phyloP scores from a whole-genome alignment of 306 rosid genomes.

The Alnus glutinosa region DNA sequence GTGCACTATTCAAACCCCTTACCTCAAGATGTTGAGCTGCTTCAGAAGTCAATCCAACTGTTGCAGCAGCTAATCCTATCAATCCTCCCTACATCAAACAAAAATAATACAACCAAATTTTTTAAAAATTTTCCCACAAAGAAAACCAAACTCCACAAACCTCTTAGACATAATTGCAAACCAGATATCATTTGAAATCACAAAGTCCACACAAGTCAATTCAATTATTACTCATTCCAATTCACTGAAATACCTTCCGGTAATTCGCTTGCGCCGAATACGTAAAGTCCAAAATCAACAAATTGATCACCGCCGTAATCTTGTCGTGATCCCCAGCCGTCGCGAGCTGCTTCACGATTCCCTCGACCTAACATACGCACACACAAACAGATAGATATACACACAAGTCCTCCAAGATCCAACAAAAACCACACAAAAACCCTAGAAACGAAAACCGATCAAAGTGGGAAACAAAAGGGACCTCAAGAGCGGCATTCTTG shows the following conservation, averaged over 20 bases:
- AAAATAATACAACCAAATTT: conserved; percentile 24
- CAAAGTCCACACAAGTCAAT: conserved; percentile 1
- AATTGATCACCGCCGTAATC: conserved; percentile 76
- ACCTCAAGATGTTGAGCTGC: conserved; percentile 99
- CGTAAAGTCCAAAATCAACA: conserved; percentile 74
- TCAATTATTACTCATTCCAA: neutral
- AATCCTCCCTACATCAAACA: conserved; percentile 77
- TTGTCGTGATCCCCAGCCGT: conserved; percentile 76
- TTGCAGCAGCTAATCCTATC: conserved; percentile 98
- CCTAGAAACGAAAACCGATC: conserved; percentile 45
- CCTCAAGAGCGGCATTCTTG: conserved; percentile 98
- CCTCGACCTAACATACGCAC: conserved; percentile 69
- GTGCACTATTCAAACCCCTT: conserved; percentile 23
- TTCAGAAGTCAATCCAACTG: conserved; percentile 90
- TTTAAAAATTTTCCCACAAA: neutral
- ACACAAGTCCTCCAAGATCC: conserved; percentile 16
- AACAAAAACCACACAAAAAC: conserved; percentile 33
- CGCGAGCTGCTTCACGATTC: conserved; percentile 85
- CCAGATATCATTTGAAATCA: neutral
- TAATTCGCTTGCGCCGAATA: conserved; percentile 86
- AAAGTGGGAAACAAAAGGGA: conserved; percentile 20
- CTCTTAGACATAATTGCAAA: neutral
- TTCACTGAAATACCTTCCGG: conserved; percentile 61
- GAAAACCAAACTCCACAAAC: conserved; percentile 15
- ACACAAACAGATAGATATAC: neutral